Evolutionary conservation across 805 yeast genomes (phyloP), one percentile per base, ranked within the genome.

Genomic region (Komagataella mondaviorum): DNA sequence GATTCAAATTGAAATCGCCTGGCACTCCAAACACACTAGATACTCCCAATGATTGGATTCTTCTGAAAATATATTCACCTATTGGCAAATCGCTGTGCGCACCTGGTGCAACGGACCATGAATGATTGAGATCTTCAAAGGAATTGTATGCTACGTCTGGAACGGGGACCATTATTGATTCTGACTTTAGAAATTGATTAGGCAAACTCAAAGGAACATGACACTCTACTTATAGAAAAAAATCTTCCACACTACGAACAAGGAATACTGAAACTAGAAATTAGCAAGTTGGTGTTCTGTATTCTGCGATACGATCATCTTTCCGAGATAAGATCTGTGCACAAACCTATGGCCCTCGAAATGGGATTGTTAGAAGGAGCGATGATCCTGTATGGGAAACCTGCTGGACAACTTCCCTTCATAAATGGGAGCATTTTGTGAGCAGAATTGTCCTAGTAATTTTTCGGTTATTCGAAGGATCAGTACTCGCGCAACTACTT

Each of bases 1-100:
- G 63, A 22, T 67, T 67, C 53, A 80, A 69, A 56, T 78, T 79
- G 66, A 76, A 80, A 60, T 80, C 84, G 6, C 85, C 83, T 0
- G 84, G 81, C 39, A 78, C 78, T 16, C 83, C 83, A 59, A 77
- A 77, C 45, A 78, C 62, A 6, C 76, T 63, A 56, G 62, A 61
- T 20, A 74, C 68, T 51, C 70, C 74, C 20, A 72, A 64, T 55
- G 75, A 77, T 20, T 59, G 52, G 24, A 76, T 65, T 51, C 81
- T 59, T 20, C 66, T 60, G 53, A 71, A 76, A 18, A 76, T 64
- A 55, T 73, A 76, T 55, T 76, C 80, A 2, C 74, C 73, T 48
- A 71, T 57, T 0, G 79, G 65, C 7, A 66, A 54, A 3, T 67
- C 58, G 44, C 62, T 58, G 46, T 55, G 53, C 8, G 45, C 45